Conservation (phyloP, 1,284 basidiomycete genomes). For the Singerocomus inundabilis region DNA sequence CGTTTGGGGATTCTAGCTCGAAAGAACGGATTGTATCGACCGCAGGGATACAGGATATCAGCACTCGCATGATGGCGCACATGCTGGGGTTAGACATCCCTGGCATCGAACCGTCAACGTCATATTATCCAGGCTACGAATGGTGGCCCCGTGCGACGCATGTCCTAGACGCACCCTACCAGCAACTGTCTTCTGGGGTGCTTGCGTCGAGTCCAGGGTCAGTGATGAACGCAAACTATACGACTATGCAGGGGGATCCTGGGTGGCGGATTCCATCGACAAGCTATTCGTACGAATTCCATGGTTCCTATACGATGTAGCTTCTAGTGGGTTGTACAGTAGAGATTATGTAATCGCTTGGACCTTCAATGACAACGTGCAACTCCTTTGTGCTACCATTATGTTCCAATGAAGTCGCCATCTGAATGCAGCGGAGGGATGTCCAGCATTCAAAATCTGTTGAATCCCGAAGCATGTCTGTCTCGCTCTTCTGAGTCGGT, state of each 20-base stretch:
- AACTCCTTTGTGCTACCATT: conserved; percentile 3
- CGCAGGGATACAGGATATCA: conserved; percentile 54
- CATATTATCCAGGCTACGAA: conserved; percentile 68
- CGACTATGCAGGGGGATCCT: conserved; percentile 6
- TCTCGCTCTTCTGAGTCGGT: conserved; percentile 41
- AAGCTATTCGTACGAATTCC: conserved; percentile 23
- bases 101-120: conserved; percentile 58
- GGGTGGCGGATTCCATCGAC: conserved; percentile 23
- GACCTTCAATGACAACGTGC: conserved; percentile 32
- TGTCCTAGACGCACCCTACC: conserved; percentile 16
- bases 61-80: conserved; percentile 64
- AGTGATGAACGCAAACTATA: conserved; percentile 18
- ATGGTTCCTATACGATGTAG: conserved; percentile 24
- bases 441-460: conserved; percentile 51
- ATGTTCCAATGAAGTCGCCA: conserved; percentile 13
- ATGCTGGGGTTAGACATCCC: conserved; percentile 65
- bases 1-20: conserved; percentile 33
- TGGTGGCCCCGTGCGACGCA: conserved; percentile 60
- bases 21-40: conserved; percentile 21
- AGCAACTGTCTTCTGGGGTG: conserved; percentile 6
- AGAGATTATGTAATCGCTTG: conserved; percentile 30
- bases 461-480: conserved; percentile 49
- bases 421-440: conserved; percentile 35
- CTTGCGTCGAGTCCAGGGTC: conserved; percentile 7
- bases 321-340: background rate